Evolutionary conservation across 306 rosid species (phyloP).

Genomic region (Prosopis cineraria): DNA sequence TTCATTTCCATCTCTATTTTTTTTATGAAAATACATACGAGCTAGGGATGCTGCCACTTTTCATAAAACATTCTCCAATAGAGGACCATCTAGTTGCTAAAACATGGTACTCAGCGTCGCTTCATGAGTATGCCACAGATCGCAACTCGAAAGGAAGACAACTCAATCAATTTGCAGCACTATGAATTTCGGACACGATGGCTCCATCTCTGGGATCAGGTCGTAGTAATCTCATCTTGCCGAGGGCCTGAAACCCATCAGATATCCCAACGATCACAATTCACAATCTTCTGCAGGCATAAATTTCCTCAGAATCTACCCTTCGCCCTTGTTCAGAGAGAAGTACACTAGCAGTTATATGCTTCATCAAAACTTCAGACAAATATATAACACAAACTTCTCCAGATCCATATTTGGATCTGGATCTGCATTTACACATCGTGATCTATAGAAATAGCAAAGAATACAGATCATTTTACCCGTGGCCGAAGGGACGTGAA

Average conservation of each 20-base stretch:
- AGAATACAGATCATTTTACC: not conserved
- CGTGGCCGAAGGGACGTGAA: too few relatives aligned
- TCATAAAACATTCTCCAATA: not conserved
- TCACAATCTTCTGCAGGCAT: not conserved
- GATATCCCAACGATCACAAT: too few relatives aligned
- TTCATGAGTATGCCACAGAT: not conserved
- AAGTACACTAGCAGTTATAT: not conserved
- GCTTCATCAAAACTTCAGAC: not conserved
- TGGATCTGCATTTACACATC: slow-evolving; percentile 13
- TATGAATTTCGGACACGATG: not conserved
- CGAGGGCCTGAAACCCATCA: not conserved
- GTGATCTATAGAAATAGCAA: not conserved
- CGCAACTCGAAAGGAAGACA: not conserved
- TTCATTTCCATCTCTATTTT: not conserved
- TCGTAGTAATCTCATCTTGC: not conserved
- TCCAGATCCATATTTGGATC: not conserved
- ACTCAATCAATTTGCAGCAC: not conserved
- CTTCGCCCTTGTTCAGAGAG: not conserved
- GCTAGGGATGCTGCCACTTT: not conserved
- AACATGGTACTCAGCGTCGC: not conserved
- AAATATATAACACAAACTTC: not conserved
- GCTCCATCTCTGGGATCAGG: not conserved
- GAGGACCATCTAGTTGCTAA: not conserved
- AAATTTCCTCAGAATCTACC: not conserved
- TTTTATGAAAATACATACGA: not conserved